Base-by-base conservation (phyloP, 73 alveolate species). In the Urostyla sp. region DNA sequence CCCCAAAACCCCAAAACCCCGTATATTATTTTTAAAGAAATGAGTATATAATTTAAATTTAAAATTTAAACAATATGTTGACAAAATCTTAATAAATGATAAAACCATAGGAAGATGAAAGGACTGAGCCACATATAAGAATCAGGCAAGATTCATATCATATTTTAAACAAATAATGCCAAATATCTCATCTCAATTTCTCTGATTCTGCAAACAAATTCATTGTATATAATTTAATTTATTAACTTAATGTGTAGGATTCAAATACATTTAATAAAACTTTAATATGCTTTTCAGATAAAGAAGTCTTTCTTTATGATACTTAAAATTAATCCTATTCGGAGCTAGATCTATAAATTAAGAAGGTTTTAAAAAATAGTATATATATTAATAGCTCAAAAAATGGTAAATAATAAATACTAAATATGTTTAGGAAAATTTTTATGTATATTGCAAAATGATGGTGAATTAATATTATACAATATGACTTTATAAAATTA, bases 1-100 rank as follows among this genome's bases (percentile, higher is more conserved):
- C n/a, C n/a, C n/a, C n/a, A n/a, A n/a, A 51, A 51, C 66, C 66
- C 66, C 66, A 51, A 51, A 51, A 51, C 66, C 66, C 66, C 66
- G 13, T 10, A 51, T 11, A 31, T 23, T 7, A 51, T 51, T 10
- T n/a, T 10, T 10, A n/a, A 6, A 50, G 26, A n/a, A 10, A n/a
- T 10, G 15, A n/a, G 26, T n/a, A 50, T 51, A 8, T n/a, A 10
- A 51, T 23, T 11, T 51, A 51, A 11, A 51, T 10, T 51, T 18
- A 51, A 51, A 51, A n/a, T 51, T n/a, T 51, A 11, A n/a, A 51
- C 8, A 51, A 51, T 11, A n/a, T 51, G 13, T n/a, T n/a, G 7
- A 15, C 24, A 55, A 50, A 50, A 18, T 26, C 61, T 50, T 6
- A 26, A 50, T 18, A 50, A 15, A 16, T 16, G 37, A 7, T 40